These are phyloP conservation scores for Penicillium thymicola DNA, from an alignment of 2,329 filamentous ascomycete species.

Conservation along the genomic window DNA sequence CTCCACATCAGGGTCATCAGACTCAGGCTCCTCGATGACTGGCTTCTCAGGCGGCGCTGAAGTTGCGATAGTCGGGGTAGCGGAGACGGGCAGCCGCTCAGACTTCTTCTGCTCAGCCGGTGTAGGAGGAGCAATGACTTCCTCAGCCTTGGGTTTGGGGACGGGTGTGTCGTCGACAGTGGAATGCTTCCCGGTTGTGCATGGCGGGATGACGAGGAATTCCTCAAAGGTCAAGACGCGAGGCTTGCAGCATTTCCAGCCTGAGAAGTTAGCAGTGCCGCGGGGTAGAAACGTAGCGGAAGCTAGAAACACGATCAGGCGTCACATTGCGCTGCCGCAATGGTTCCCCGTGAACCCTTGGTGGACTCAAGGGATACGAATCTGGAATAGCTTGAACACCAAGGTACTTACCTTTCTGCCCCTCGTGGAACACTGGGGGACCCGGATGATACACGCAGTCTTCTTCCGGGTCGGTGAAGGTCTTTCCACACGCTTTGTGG, in stretches of 20 bases:
- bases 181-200: conserved; percentile 88
- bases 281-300: not conserved
- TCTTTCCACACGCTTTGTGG: conserved; percentile 92
- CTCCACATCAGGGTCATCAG: conserved; percentile 73
- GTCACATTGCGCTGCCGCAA: not conserved
- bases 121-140: conserved; percentile 23
- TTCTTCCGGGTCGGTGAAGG: conserved; percentile 76
- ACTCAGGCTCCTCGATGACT: conserved; percentile 67
- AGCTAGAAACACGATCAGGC: not conserved
- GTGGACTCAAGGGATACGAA: conserved; percentile 10
- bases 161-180: conserved; percentile 71
- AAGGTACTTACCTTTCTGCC: conserved; percentile 78
- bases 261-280: conserved; percentile 46
- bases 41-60: conserved; percentile 33
- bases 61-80: conserved; percentile 29
- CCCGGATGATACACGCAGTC: conserved; percentile 89
- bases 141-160: conserved; percentile 40
- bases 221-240: conserved; percentile 97
- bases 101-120: conserved; percentile 17
- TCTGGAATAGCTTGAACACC: conserved; percentile 21
- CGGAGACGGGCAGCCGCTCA: conserved; percentile 23
- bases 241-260: conserved; percentile 98
- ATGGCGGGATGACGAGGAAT: conserved; percentile 88
- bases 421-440: conserved; percentile 93
- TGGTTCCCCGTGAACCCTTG: conserved; percentile 10